These are phyloP conservation scores for Zhuliangozyma blackwelliae DNA, from an alignment of 1,139 yeast genomes.

Conservation along the genomic window DNA sequence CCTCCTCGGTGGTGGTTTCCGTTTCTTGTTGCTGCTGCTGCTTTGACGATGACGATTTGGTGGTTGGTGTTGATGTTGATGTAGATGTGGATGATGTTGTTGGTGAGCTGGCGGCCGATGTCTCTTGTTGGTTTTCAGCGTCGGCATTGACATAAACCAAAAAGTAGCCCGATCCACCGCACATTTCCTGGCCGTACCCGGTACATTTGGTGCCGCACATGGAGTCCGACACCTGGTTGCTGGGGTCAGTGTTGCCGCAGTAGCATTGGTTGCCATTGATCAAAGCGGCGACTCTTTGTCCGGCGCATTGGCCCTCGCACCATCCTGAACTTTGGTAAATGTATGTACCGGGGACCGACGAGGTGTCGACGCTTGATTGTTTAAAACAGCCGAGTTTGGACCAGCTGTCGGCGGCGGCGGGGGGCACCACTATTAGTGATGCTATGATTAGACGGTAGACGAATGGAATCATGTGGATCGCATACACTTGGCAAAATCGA, in stretches of 20 bases:
- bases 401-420: slow-evolving; percentile 9
- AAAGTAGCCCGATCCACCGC: slow-evolving; percentile 49
- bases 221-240: slow-evolving; percentile 25
- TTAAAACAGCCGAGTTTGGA: slow-evolving; percentile 35
- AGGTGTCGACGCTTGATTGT: slow-evolving; percentile 19
- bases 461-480: too few species aligned
- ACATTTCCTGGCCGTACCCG: slow-evolving; percentile 54
- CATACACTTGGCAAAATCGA: too few species aligned
- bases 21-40: slow-evolving; percentile 2
- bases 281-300: slow-evolving; percentile 49
- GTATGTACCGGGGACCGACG: slow-evolving; percentile 27
- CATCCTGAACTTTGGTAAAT: slow-evolving; percentile 49
- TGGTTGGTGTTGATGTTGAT: slow-evolving; percentile 8
- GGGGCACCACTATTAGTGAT: slow-evolving; percentile 6
- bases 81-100: slow-evolving; percentile 9
- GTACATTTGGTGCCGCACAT: slow-evolving; percentile 49
- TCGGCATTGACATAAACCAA: slow-evolving; percentile 41
- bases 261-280: slow-evolving; percentile 53
- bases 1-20: slow-evolving; percentile 3
- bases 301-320: slow-evolving; percentile 46
- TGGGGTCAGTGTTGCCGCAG: slow-evolving; percentile 52
- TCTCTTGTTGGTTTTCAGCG: slow-evolving; percentile 18
- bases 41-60: slow-evolving; percentile 9
- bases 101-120: slow-evolving; percentile 5
- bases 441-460: background rate